Evolutionary conservation across 768 basidiomycete species (phyloP), one percentile per base, ranked within the genome.

Genomic region (Termitomyces sp.): DNA sequence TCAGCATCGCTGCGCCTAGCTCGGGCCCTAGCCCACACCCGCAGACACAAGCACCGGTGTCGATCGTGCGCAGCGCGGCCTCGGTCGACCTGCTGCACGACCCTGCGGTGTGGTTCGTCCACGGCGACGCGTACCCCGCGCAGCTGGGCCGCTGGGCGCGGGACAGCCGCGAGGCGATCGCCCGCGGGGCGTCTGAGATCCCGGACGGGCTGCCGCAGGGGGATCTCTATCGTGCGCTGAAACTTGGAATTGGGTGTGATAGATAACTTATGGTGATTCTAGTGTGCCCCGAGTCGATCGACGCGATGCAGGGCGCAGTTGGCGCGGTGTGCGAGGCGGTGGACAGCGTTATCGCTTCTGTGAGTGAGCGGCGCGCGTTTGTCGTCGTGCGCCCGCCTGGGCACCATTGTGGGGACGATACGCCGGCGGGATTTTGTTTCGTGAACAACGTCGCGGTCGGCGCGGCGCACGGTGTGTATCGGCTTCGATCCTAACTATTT

Each of bases 361-460:
- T 61, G 5, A 52, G 57, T 1, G 49, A 51, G 28, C 44, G 37
- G 8, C 51, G 47, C 13, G 51, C 57, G 4, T 98, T 98, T 69
- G 92, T 92, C 10, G 87, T 85, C 0, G 80, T 97, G 20, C 75
- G 95, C 51, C 95, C 94, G 0, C 95, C 95, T 0, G 95, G 96
- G 1, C 94, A 97, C 75, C 94, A 98, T 64, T 96, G 94, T 66
- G 91, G 91, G 2, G 93, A 94, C 70, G 84, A 94, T 58, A 83
- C 83, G 0, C 96, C 96, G 0, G 87, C 85, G 10, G 96, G 96
- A 0, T 98, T 98, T 69, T 98, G 96, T 70, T 97, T 95, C 64
- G 81, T 97, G 31, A 98, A 98, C 62, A 99, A 98, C 65, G 90
- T 97, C 0, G 87, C 88, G 0, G 81, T 98, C 3, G 94, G 81